Conservation (phyloP, 352 stramenopile genomes). For the Pythium aquatile region DNA sequence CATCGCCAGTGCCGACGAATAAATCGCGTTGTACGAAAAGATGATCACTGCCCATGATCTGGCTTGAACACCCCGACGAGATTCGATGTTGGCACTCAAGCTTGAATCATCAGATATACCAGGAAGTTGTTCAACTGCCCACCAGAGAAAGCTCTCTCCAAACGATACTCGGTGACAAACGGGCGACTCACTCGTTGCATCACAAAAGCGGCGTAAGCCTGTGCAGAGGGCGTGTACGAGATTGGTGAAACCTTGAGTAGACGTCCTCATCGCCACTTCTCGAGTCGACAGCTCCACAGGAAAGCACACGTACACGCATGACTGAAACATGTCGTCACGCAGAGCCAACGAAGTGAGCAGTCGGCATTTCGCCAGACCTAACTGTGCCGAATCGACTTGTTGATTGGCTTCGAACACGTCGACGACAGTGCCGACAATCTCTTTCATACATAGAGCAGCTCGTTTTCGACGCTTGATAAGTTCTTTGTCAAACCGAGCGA, state of each 20-base stretch:
- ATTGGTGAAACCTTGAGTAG: conserved; percentile 4
- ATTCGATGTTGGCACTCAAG: neutral
- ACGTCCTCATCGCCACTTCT: neutral
- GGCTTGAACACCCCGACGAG: conserved; percentile 5
- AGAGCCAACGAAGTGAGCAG: conserved; percentile 27
- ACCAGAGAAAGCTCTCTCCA: conserved; percentile 37
- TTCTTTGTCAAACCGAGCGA: conserved; percentile 37
- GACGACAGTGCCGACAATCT: conserved; percentile 17
- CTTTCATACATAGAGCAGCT: conserved; percentile 32
- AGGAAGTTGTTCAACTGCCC: conserved; percentile 20
- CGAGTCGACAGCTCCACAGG: conserved; percentile 24
- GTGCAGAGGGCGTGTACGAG: conserved; percentile 29
- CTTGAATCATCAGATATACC: neutral
- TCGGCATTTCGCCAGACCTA: conserved; percentile 14
- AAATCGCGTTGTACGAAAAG: conserved; percentile 35
- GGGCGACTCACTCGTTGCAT: conserved; percentile 13
- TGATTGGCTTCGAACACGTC: conserved; percentile 28
- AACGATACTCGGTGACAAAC: conserved; percentile 29
- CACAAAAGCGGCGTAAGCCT: conserved; percentile 33
- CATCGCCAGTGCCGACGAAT: conserved; percentile 26
- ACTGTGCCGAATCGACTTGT: conserved; percentile 17
- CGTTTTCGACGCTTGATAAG: conserved; percentile 34
- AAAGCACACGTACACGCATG: conserved; percentile 37
- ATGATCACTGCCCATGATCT: conserved; percentile 32
- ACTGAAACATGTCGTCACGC: conserved; percentile 20